Conservation (phyloP, 371 early-diverging fungal genomes). For the Mucor ambiguus region DNA sequence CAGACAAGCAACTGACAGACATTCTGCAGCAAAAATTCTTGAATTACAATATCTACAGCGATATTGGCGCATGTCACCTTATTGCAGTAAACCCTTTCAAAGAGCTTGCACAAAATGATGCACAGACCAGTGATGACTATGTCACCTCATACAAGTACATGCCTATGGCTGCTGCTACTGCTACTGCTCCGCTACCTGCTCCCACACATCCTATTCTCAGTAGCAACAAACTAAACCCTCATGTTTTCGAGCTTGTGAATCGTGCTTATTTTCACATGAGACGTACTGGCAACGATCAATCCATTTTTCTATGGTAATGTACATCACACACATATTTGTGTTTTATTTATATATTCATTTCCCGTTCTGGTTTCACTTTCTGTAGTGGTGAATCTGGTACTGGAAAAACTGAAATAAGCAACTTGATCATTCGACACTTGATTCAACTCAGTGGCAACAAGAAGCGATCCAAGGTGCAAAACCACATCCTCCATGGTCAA, state of each 20-base stretch:
- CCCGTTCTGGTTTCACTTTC: constrained; percentile 3
- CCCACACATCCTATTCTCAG: too few species aligned
- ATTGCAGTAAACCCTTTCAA: constrained; percentile 63
- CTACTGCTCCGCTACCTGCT: neutral
- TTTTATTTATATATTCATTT: too few species aligned
- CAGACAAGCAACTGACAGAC: constrained; percentile 3
- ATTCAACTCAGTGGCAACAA: constrained; percentile 73
- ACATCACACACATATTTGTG: neutral
- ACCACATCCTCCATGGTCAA: constrained; percentile 66
- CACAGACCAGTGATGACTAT: constrained; percentile 71
- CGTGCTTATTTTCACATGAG: constrained; percentile 76
- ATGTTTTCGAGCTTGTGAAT: constrained; percentile 78
- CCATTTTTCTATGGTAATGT: constrained; percentile 64
- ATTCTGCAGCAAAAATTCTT: constrained; percentile 14
- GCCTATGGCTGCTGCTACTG: constrained; percentile 25
- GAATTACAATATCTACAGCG: constrained; percentile 55
- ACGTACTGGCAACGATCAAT: constrained; percentile 79
- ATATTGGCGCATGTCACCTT: constrained; percentile 58
- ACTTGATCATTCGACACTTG: constrained; percentile 67
- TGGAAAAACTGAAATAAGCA: constrained; percentile 82
- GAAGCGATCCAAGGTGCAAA: constrained; percentile 79
- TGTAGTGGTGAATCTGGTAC: constrained; percentile 79
- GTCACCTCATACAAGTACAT: constrained; percentile 68
- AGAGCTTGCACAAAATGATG: constrained; percentile 51
- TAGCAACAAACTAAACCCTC: constrained; percentile 53